Evolutionary conservation across 148 eudicot species (phyloP).

Genomic region (Rhododendron henanense): DNA sequence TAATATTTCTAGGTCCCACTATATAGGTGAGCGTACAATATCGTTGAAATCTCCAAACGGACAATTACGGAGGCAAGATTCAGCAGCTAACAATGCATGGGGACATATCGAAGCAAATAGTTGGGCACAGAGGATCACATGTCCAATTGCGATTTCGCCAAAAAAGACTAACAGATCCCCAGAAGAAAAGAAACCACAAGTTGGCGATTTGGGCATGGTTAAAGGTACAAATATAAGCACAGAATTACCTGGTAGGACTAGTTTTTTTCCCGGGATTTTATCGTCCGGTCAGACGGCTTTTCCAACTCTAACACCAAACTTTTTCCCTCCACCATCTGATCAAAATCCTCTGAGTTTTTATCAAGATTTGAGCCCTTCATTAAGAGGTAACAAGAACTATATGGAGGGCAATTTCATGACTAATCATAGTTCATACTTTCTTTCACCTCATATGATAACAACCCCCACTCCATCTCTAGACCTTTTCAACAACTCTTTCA

Average conservation of each 20-base stretch:
- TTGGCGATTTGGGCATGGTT: conserved; percentile 9
- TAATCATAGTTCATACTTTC: conserved; percentile 50
- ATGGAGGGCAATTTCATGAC: conserved; percentile 33
- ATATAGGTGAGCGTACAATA: conserved; percentile 19
- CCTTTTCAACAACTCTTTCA: conserved; percentile 55
- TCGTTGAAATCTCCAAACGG: conserved; percentile 28
- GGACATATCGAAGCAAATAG: background rate
- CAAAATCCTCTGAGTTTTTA: conserved; percentile 33
- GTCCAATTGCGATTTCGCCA: background rate
- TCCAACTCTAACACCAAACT: conserved; percentile 55
- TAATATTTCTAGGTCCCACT: background rate
- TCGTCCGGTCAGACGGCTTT: conserved; percentile 71
- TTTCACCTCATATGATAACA: conserved; percentile 48
- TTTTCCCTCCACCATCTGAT: conserved; percentile 60
- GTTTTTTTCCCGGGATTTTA: conserved; percentile 51
- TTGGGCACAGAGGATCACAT: background rate
- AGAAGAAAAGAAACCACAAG: conserved; percentile 23
- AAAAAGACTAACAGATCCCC: conserved; percentile 45
- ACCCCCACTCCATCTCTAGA: conserved; percentile 64
- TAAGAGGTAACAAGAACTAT: conserved; percentile 36
- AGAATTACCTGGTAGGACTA: conserved; percentile 23
- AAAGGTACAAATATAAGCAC: conserved; percentile 24
- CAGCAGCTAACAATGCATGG: conserved; percentile 25
- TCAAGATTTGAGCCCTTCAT: conserved; percentile 39
- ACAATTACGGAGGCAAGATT: conserved; percentile 37